phyloP scores from a whole-genome alignment of 116 monocot species.

The Papilionanthe hybrid region DNA sequence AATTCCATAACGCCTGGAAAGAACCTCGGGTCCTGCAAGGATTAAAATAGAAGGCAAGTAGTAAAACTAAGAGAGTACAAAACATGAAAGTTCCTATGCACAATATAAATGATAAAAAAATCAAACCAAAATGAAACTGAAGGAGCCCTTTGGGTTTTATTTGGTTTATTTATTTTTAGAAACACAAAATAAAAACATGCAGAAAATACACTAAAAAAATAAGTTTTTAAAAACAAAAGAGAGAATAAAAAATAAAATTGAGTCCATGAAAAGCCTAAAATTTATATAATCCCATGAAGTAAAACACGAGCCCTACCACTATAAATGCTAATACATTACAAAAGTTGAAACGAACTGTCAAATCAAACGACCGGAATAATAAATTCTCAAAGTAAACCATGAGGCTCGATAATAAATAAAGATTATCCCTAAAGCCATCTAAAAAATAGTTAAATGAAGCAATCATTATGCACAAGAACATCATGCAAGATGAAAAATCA shows the following conservation, averaged over 20 bases:
- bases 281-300: too few relatives aligned
- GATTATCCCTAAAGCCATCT: not conserved
- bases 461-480: not conserved
- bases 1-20: conserved; percentile 63
- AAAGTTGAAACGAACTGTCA: too few relatives aligned
- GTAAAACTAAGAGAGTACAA: not conserved
- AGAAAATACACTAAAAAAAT: too few relatives aligned
- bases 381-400: not conserved
- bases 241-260: too few relatives aligned
- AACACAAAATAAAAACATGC: too few relatives aligned
- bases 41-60: not conserved
- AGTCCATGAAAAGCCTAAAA: too few relatives aligned
- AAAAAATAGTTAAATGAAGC: not conserved
- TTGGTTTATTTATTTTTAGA: too few relatives aligned
- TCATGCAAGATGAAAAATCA: conserved; percentile 17
- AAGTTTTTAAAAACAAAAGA: too few relatives aligned
- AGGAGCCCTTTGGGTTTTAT: too few relatives aligned
- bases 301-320: too few relatives aligned
- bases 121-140: too few relatives aligned
- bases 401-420: not conserved
- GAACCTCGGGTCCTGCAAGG: conserved; percentile 52
- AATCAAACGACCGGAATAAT: not conserved
- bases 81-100: not conserved
- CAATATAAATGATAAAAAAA: not conserved
- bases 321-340: too few relatives aligned